Percentiles rank a stretch among this genome's conserved stretches.
These are phyloP conservation scores for Syzygium grande DNA, from an alignment of 345 rosid genomes.

Conservation along the genomic window DNA sequence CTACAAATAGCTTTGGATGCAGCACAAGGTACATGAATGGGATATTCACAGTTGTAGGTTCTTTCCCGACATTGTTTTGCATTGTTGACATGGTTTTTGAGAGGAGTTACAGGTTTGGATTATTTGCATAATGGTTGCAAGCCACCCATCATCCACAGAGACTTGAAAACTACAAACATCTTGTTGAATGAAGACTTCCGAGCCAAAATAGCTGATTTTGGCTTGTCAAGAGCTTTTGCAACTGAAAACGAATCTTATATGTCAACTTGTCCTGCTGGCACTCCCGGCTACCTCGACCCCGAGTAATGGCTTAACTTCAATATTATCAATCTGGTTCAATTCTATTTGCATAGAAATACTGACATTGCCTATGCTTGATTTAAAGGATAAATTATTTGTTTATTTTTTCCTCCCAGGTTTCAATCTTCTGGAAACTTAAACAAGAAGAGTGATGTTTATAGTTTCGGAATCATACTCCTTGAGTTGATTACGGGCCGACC, in stretches of 20 bases:
- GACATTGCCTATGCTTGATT: not conserved
- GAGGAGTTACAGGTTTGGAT: constrained; percentile 14
- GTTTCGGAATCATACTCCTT: constrained; percentile 38
- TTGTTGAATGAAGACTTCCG: constrained; percentile 30
- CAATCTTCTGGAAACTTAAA: constrained; percentile 5
- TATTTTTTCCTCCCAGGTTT: not conserved
- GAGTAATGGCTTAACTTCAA: constrained; percentile 7
- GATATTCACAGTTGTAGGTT: not conserved
- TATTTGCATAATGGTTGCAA: constrained; percentile 19
- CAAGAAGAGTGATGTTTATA: constrained; percentile 47
- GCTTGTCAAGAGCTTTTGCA: constrained; percentile 26
- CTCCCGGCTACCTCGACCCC: constrained; percentile 41
- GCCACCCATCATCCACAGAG: constrained; percentile 25
- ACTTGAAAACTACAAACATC: constrained; percentile 39
- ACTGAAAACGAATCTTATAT: constrained; percentile 21
- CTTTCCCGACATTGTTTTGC: not conserved
- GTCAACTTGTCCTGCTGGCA: constrained; percentile 26
- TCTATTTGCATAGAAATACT: not conserved
- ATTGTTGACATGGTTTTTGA: not conserved
- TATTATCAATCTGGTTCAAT: not conserved
- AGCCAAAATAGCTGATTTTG: constrained; percentile 46
- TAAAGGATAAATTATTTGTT: not conserved
- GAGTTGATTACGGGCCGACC: constrained; percentile 40
- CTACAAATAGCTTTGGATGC: constrained; percentile 32
- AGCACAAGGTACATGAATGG: constrained; percentile 16